Conservation (phyloP, 176 grass and related monocot species). For the Carex cristatella region DNA sequence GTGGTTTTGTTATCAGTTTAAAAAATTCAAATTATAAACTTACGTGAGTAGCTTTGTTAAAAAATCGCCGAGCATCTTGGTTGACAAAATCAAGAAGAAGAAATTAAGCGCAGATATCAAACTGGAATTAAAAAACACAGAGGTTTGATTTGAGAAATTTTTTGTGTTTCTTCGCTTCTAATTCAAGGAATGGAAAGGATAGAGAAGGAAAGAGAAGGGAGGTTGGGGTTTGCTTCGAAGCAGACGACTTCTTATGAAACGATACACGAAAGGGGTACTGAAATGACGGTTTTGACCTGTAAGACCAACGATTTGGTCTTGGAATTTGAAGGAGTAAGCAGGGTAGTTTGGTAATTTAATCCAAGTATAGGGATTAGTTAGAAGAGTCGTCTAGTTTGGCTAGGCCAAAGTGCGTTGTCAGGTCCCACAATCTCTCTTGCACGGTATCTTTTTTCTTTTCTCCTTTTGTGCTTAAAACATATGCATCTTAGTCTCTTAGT, state of each 20-base stretch:
- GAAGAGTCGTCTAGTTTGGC: conserved; percentile 2
- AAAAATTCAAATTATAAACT: conserved; percentile 8
- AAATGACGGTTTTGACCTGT: not conserved
- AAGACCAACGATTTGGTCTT: not conserved
- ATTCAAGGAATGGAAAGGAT: conserved; percentile 15
- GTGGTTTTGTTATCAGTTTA: not conserved
- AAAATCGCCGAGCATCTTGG: conserved; percentile 50
- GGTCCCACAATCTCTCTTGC: not conserved
- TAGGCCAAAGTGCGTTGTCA: not conserved
- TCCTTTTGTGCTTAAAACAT: not conserved
- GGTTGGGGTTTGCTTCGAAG: conserved; percentile 10
- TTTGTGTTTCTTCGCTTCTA: conserved; percentile 8
- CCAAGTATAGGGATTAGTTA: not conserved
- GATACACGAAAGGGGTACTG: not conserved
- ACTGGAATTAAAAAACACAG: not conserved
- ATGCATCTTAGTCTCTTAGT: not conserved
- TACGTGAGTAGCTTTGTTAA: conserved; percentile 80
- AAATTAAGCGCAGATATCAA: not conserved
- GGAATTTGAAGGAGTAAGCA: not conserved
- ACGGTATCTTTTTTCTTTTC: too few relatives aligned
- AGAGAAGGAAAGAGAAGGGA: not conserved
- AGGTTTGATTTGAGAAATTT: not conserved
- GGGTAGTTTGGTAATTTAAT: not conserved
- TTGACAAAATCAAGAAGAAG: not conserved
- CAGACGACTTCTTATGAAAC: conserved; percentile 13